Conservation (phyloP, 257 asterid genomes). For the Scutellaria galericulata region DNA sequence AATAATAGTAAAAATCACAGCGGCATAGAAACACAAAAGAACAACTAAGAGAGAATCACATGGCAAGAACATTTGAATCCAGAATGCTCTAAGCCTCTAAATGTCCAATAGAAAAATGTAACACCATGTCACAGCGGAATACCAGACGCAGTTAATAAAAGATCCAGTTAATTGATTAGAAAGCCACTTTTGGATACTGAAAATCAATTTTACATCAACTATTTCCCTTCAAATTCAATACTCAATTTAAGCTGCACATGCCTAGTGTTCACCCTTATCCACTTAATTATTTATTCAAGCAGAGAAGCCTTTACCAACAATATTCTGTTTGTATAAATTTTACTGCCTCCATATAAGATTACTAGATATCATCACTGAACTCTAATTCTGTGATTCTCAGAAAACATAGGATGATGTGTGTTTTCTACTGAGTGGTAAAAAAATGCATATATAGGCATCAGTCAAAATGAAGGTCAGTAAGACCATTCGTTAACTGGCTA, state of each 20-base stretch:
- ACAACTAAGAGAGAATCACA: conserved; percentile 3
- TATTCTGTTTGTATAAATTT: not conserved
- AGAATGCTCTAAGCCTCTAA: conserved; percentile 20
- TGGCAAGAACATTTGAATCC: conserved; percentile 14
- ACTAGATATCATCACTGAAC: conserved; percentile 5
- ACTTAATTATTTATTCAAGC: conserved; percentile 23
- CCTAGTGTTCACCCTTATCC: not conserved
- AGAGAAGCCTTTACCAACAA: conserved; percentile 8
- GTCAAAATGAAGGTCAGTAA: not conserved
- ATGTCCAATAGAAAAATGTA: not conserved
- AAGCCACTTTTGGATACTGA: conserved; percentile 10
- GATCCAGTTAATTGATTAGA: conserved; percentile 10
- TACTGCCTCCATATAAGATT: not conserved
- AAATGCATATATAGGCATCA: not conserved
- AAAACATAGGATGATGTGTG: not conserved
- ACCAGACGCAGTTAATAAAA: too few species aligned
- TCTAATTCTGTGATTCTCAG: not conserved
- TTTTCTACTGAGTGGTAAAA: conserved; percentile 2
- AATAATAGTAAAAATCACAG: conserved; percentile 5
- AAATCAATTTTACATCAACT: not conserved
- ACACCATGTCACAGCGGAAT: too few species aligned
- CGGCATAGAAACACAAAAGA: not conserved
- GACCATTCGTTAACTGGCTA: not conserved
- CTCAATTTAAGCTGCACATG: conserved; percentile 14
- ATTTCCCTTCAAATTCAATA: not conserved